phyloP scores from a whole-genome alignment of 2,329 filamentous ascomycete species.

The Curvularia hawaiiensis region DNA sequence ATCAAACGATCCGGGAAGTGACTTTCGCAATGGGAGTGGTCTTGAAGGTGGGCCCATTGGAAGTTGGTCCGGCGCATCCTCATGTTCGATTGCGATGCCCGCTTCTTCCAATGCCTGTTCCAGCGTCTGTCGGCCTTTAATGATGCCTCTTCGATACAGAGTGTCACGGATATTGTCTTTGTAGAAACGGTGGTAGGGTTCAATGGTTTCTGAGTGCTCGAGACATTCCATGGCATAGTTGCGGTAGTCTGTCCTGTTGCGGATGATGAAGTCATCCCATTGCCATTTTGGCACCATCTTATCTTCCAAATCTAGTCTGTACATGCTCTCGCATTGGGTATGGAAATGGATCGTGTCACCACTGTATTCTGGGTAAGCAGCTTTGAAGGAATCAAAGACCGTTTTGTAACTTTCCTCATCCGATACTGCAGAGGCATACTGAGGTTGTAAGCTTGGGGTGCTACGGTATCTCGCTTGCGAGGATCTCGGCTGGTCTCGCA shows the following conservation, averaged over 20 bases:
- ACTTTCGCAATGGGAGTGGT: conserved; percentile 1
- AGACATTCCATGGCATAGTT: conserved; percentile 31
- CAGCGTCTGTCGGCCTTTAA: conserved; percentile 24
- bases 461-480: no score
- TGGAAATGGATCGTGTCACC: conserved; percentile 41
- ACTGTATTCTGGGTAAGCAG: conserved; percentile 44
- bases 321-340: conserved; percentile 36
- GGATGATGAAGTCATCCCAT: conserved; percentile 49
- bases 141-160: conserved; percentile 32
- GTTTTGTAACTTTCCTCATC: neutral
- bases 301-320: conserved; percentile 34
- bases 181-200: conserved; percentile 44
- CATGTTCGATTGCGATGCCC: neutral
- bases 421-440: no score
- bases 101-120: conserved; percentile 31
- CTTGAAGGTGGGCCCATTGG: neutral
- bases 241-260: conserved; percentile 41
- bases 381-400: conserved; percentile 37
- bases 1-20: conserved; percentile 13
- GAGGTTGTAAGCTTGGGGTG: no score
- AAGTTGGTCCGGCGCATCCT: neutral
- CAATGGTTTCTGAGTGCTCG: conserved; percentile 28
- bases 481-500: no score
- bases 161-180: conserved; percentile 38
- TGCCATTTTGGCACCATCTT: conserved; percentile 45